Conservation (phyloP, 495 filamentous ascomycete genomes). For the Penicillium mononematosum region DNA sequence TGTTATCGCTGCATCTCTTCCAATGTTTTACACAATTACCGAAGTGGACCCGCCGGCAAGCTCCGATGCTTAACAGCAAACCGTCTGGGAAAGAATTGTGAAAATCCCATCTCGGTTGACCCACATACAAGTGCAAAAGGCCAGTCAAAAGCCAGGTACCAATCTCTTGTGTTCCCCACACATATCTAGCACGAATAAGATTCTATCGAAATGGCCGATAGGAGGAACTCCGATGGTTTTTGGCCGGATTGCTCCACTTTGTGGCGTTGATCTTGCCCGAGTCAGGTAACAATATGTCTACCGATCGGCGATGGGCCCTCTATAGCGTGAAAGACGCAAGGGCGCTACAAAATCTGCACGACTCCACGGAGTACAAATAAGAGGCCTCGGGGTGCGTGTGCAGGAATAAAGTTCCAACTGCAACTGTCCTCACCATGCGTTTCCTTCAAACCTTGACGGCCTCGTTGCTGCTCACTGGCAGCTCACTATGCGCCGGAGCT, state of each 20-base stretch:
- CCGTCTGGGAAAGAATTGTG: not conserved
- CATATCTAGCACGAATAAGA: not conserved
- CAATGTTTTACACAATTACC: not conserved
- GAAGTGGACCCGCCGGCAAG: not conserved
- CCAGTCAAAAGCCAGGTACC: not conserved
- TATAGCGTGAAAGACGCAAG: not conserved
- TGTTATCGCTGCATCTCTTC: too few species aligned
- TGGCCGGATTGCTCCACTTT: not conserved
- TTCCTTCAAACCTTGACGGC: constrained; percentile 14
- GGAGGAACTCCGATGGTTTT: not conserved
- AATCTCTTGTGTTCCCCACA: not conserved
- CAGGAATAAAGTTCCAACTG: not conserved
- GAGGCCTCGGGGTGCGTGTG: not conserved
- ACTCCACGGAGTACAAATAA: not conserved
- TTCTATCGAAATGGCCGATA: not conserved
- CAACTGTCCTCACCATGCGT: constrained; percentile 12
- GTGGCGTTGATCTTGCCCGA: not conserved
- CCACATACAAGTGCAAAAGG: not conserved
- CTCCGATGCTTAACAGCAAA: not conserved
- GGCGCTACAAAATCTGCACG: not conserved
- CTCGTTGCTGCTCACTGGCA: constrained; percentile 21
- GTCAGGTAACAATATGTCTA: not conserved
- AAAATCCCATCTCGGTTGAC: not conserved
- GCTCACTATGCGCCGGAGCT: constrained; percentile 12
- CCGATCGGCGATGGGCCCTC: constrained; percentile 1